phyloP scores from a whole-genome alignment of 495 filamentous ascomycete genomes.

The Beverwykella pulmonaria region DNA sequence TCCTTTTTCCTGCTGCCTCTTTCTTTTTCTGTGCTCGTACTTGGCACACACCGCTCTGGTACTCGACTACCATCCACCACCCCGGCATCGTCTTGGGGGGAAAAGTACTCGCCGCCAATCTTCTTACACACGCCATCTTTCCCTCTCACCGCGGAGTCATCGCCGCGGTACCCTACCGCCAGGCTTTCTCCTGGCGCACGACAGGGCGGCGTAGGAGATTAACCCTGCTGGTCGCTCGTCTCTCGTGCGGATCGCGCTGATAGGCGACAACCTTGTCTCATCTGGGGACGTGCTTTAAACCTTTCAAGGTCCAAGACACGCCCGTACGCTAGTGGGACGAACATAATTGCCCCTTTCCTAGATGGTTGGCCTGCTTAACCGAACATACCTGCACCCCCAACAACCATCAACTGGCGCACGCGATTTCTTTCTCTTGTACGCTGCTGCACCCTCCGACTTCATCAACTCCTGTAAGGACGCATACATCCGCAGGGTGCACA shows the following conservation, averaged over 20 bases:
- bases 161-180: no score
- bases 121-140: no score
- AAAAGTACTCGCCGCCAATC: no score
- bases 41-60: not conserved
- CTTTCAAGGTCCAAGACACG: not conserved
- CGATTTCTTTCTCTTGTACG: not conserved
- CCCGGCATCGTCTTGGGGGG: no score
- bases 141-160: no score
- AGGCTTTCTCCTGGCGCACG: not conserved
- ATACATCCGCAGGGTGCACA: not conserved
- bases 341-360: conserved; percentile 9
- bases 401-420: not conserved
- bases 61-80: no score
- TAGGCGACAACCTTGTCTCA: not conserved
- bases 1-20: not conserved
- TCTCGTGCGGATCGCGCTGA: not conserved
- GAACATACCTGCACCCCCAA: not conserved
- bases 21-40: not conserved
- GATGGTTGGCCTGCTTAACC: no score
- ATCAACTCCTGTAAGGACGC: not conserved
- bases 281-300: not conserved
- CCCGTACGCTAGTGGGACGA: conserved; percentile 11
- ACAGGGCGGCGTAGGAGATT: not conserved
- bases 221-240: not conserved
- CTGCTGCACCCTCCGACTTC: not conserved